phyloP scores from a whole-genome alignment of 139 green algal species.

The Chlorella sp. region DNA sequence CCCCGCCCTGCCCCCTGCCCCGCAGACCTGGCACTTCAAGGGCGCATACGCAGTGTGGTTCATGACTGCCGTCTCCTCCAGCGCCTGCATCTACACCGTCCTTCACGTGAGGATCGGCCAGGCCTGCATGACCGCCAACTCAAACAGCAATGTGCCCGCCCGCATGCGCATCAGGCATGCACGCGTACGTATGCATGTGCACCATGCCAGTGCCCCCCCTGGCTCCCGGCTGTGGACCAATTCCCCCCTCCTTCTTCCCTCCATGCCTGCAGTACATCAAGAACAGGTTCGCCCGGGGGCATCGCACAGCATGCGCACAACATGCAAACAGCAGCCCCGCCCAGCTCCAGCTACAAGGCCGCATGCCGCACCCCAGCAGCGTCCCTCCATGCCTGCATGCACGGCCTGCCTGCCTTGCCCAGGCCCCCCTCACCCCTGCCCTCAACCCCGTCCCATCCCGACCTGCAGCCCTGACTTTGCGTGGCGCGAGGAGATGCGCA shows the following conservation, averaged over 20 bases:
- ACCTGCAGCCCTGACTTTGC: conserved; percentile 4
- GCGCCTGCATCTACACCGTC: conserved; percentile 2
- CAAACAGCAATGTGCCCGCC: not conserved
- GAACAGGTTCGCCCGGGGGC: not conserved
- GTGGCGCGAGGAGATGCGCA: conserved; percentile 23
- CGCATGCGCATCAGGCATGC: not conserved
- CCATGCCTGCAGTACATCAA: conserved; percentile 1
- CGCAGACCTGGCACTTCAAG: conserved; percentile 5
- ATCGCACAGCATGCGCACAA: too few relatives aligned
- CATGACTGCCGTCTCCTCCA: conserved; percentile 13
- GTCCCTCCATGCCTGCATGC: too few relatives aligned
- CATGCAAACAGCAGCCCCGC: too few relatives aligned
- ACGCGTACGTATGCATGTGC: not conserved
- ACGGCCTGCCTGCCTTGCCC: too few relatives aligned
- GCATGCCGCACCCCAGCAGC: too few relatives aligned
- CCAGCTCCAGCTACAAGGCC: too few relatives aligned
- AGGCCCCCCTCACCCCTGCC: too few relatives aligned
- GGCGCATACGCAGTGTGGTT: conserved; percentile 4
- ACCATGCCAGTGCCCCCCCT: not conserved
- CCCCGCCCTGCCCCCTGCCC: too few relatives aligned
- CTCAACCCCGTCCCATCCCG: too few relatives aligned
- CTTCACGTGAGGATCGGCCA: not conserved
- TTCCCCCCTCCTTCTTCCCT: not conserved
- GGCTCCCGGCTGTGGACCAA: not conserved
- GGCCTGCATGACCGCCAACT: too few relatives aligned